Conservation (phyloP, 371 early-diverging fungal species). For the Quaeritorhiza haematococci region DNA sequence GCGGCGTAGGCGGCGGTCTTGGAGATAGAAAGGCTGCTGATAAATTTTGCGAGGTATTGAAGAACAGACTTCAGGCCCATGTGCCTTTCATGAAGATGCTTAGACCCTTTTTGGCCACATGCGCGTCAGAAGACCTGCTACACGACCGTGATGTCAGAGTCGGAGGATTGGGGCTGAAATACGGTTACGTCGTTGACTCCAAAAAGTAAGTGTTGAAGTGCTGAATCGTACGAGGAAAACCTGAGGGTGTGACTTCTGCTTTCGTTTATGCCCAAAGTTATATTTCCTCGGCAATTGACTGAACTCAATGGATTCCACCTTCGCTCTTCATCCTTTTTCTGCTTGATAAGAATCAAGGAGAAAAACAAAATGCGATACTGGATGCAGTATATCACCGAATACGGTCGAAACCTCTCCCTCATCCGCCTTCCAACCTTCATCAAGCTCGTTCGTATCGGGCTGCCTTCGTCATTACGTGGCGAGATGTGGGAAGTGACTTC, state of each 20-base stretch:
- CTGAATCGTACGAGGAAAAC: too few species aligned
- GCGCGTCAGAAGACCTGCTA: conserved; percentile 68
- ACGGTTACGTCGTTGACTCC: conserved; percentile 78
- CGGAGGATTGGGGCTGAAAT: conserved; percentile 75
- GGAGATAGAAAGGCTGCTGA: conserved; percentile 41
- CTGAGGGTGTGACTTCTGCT: too few species aligned
- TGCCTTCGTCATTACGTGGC: conserved; percentile 82
- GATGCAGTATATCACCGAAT: conserved; percentile 69
- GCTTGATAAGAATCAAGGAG: conserved; percentile 68
- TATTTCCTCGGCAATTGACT: too few species aligned
- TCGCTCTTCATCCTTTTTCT: too few species aligned
- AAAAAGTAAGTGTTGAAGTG: conserved; percentile 41
- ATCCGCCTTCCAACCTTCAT: conserved; percentile 75
- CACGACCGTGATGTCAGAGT: conserved; percentile 49
- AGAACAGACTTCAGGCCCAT: conserved; percentile 50
- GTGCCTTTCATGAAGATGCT: conserved; percentile 71
- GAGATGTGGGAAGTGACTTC: conserved; percentile 95
- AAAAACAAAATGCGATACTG: conserved; percentile 67
- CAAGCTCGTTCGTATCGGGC: conserved; percentile 86
- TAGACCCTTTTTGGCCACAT: conserved; percentile 75
- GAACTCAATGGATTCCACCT: too few species aligned
- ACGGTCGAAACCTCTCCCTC: conserved; percentile 87
- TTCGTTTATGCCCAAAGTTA: too few species aligned
- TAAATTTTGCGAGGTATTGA: conserved; percentile 50
- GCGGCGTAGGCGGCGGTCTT: too few species aligned